Evolutionary conservation across 2,329 filamentous ascomycete species (phyloP), one percentile per base, ranked within the genome.

Genomic region (Cercospora nicotianae): DNA sequence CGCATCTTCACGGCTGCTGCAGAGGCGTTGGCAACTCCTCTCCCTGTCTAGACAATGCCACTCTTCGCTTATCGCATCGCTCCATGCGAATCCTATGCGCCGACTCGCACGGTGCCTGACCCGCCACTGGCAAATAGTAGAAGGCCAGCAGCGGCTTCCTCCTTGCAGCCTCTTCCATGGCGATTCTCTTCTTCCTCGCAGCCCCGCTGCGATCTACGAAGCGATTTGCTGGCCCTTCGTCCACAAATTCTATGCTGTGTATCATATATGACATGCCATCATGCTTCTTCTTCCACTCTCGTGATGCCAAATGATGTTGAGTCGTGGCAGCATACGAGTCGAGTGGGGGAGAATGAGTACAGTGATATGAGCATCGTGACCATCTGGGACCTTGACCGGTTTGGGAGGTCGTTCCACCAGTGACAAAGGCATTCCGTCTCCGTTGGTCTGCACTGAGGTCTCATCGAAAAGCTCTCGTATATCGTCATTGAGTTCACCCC

Each of bases 251-350:
- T 10, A 97, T 87, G 63, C 89, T 88, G 69, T 89, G 85, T 59
- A 99, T 87, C 85, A 91, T 93, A 80, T 92, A 98, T 77, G 93
- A 97, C 78, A 97, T 87, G 2, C 94, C 94, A 73, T 96, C 93
- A 76, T 97, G 93, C 28, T 81, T 84, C 26, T 85, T 87, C 6
- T 88, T 90, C 84, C 93, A 97, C 68, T 90, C 88, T 30, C 93
- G 88, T 72, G 92, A 96, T 72, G 89, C 89, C 66, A 99, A 87
- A 3, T 94, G 94, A 75, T 91, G 93, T 53, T 92, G 87, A 0
- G 90, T 90, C 0, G 88, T 90, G 5, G 89, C 87, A 0, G 87
- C 83, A 77, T 98, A 99, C 69, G 88, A 88, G 70, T 92, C 86
- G 3, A 99, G 82, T 0, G 87, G 85, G 0, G 94, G 95, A 98